Evolutionary conservation across 345 rosid genomes (phyloP).

Genomic region (Physaria fendleri): DNA sequence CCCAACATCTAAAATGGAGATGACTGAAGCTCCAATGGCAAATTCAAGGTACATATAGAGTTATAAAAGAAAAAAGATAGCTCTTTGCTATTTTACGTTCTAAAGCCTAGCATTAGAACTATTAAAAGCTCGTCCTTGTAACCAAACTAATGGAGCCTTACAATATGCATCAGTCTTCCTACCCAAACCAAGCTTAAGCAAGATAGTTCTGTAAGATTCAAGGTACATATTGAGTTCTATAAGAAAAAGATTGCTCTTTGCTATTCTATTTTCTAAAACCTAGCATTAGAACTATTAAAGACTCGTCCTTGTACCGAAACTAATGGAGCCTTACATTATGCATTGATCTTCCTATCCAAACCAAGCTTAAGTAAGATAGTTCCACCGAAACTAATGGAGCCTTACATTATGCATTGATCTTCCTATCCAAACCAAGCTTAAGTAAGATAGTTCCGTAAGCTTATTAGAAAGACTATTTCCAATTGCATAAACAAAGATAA

Average conservation of each 20-base stretch:
- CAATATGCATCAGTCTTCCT: background rate
- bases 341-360: background rate
- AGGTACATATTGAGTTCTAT: background rate
- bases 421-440: background rate
- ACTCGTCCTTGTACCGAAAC: background rate
- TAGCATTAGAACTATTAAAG: background rate
- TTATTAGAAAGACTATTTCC: background rate
- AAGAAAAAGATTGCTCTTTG: background rate
- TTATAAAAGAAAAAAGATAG: background rate
- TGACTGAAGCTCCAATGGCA: background rate
- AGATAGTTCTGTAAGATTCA: background rate
- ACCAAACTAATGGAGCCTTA: conserved; percentile 1
- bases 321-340: background rate
- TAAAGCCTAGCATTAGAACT: background rate
- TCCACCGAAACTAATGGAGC: background rate
- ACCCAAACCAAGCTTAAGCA: background rate
- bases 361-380: background rate
- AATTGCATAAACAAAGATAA: background rate
- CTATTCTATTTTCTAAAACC: background rate
- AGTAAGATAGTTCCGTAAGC: background rate
- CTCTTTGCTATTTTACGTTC: background rate
- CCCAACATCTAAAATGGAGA: background rate
- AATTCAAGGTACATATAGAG: background rate
- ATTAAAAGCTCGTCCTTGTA: background rate
- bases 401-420: background rate